A percentile compares a stretch with the other conserved stretches of the same genome.
Conservation (phyloP, 2,329 filamentous ascomycete genomes). For the Aureobasidium sp. region DNA sequence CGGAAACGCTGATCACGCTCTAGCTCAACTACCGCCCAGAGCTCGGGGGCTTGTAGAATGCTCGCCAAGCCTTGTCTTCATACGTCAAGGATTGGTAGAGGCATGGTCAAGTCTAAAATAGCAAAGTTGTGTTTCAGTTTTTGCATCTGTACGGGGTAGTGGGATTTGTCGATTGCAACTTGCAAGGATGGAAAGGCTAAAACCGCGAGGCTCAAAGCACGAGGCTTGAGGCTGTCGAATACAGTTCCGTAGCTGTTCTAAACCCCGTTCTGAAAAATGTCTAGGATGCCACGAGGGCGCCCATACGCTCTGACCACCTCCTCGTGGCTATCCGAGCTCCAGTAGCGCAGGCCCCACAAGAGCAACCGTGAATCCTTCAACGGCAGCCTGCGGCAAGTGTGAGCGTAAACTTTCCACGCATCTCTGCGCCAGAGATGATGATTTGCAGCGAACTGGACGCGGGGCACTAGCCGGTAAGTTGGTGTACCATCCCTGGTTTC, state of each 20-base stretch:
- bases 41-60: neutral
- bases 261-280: slow-evolving; percentile 1
- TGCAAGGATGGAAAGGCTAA: neutral
- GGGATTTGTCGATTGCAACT: neutral
- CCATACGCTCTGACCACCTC: neutral
- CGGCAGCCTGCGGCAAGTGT: neutral
- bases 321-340: slow-evolving; percentile 12
- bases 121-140: neutral
- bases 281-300: slow-evolving; percentile 12
- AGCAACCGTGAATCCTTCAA: neutral
- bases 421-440: slow-evolving; percentile 7
- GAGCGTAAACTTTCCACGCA: neutral
- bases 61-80: neutral
- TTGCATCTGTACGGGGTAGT: neutral
- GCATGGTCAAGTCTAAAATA: neutral
- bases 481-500: neutral
- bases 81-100: neutral
- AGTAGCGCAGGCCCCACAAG: slow-evolving; percentile 5
- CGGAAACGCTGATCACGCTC: neutral
- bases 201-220: neutral
- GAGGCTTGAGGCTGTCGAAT: neutral
- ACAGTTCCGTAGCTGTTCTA: slow-evolving; percentile 3
- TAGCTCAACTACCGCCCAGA: neutral
- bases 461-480: slow-evolving; percentile 5
- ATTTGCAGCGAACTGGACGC: slow-evolving; percentile 12